Conservation (phyloP, 2,329 filamentous ascomycete species). For the Fusarium sp. region DNA sequence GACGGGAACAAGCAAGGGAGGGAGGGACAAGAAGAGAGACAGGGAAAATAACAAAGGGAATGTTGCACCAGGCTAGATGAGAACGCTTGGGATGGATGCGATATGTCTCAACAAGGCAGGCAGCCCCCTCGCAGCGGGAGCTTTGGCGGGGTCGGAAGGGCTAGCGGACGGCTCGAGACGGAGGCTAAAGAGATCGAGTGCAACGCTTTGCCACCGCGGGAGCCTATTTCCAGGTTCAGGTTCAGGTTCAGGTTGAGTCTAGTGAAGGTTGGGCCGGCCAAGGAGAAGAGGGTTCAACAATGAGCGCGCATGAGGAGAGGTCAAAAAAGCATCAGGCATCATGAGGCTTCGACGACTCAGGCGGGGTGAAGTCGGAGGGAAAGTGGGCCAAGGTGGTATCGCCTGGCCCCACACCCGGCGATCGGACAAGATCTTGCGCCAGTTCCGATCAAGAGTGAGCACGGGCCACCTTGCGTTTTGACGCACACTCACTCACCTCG, state of each 20-base stretch:
- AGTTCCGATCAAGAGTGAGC: constrained; percentile 30
- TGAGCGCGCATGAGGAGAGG: neutral
- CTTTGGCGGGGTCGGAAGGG: constrained; percentile 18
- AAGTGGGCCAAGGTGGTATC: constrained; percentile 11
- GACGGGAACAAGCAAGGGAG: constrained; percentile 4
- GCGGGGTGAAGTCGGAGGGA: constrained; percentile 11
- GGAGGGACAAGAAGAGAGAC: neutral
- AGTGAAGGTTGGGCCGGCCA: neutral
- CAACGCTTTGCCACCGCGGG: neutral
- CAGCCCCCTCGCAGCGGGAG: constrained; percentile 9
- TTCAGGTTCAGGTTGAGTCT: constrained; percentile 1
- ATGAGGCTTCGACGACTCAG: constrained; percentile 20
- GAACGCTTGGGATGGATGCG: constrained; percentile 1
- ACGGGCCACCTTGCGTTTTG: constrained; percentile 31
- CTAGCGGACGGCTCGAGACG: neutral
- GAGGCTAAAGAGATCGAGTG: neutral
- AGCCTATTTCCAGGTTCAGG: neutral
- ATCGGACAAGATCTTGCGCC: constrained; percentile 39
- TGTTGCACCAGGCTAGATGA: neutral
- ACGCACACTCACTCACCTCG: neutral
- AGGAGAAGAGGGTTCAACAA: neutral
- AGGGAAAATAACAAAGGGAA: neutral
- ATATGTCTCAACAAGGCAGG: constrained; percentile 15
- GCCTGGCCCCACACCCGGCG: constrained; percentile 18
- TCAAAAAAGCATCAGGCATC: constrained; percentile 1